Evolutionary conservation across 2,329 filamentous ascomycete genomes (phyloP).

Genomic region (Aspergillus ustus): DNA sequence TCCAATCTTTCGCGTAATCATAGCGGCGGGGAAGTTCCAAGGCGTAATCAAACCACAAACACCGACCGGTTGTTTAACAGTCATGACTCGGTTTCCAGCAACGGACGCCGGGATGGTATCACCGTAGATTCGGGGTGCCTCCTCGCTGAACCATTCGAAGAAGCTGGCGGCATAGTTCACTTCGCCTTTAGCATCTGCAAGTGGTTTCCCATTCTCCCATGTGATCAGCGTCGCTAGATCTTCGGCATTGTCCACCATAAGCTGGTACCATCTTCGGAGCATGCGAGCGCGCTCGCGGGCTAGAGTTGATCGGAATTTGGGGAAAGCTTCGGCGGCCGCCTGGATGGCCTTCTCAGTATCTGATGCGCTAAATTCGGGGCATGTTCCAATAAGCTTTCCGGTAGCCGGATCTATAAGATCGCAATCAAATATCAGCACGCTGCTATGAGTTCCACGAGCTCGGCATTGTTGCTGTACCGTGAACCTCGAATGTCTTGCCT

Average conservation of each 20-base stretch:
- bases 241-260: constrained; percentile 68
- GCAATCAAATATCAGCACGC: not conserved
- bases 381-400: constrained; percentile 77
- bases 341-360: constrained; percentile 83
- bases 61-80: constrained; percentile 68
- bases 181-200: constrained; percentile 64
- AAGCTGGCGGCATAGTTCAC: constrained; percentile 63
- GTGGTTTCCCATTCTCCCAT: constrained; percentile 72
- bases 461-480: constrained; percentile 53
- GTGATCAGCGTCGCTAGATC: constrained; percentile 69
- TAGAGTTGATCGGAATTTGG: constrained; percentile 64
- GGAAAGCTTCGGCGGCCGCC: constrained; percentile 75
- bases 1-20: constrained; percentile 57
- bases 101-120: constrained; percentile 65
- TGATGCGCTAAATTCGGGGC: constrained; percentile 76
- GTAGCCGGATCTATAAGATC: constrained; percentile 73
- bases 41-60: constrained; percentile 71
- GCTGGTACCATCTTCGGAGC: constrained; percentile 69
- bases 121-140: constrained; percentile 62
- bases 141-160: constrained; percentile 68
- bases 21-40: constrained; percentile 66
- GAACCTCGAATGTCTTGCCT: constrained; percentile 88
- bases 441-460: not conserved
- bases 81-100: constrained; percentile 65
- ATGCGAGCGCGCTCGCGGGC: constrained; percentile 64